phyloP scores from a whole-genome alignment of 2,329 filamentous ascomycete species.

The Dothideomycetes sp. region DNA sequence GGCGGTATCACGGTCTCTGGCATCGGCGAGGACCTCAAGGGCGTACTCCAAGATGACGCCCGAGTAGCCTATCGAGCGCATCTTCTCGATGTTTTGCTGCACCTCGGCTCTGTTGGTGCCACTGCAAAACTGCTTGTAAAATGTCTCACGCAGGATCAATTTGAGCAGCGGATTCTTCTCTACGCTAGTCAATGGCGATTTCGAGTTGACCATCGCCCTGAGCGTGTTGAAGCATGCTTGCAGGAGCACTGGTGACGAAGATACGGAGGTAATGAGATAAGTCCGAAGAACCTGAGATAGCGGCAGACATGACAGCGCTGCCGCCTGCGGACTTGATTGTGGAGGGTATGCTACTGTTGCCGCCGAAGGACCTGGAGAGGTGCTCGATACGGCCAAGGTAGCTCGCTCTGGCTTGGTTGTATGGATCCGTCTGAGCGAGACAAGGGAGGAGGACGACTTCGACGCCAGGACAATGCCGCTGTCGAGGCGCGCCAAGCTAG shows the following conservation, averaged over 20 bases:
- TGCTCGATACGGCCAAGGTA: too few relatives aligned
- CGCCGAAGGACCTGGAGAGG: too few relatives aligned
- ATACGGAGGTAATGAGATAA: slow-evolving; percentile 57
- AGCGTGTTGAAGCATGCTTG: slow-evolving; percentile 59
- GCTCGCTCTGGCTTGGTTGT: too few relatives aligned
- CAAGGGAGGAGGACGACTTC: too few relatives aligned
- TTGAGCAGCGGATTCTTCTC: slow-evolving; percentile 64
- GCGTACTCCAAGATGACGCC: slow-evolving; percentile 82
- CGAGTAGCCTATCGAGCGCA: slow-evolving; percentile 66
- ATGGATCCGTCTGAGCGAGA: too few relatives aligned
- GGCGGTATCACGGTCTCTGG: slow-evolving; percentile 42
- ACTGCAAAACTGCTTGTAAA: slow-evolving; percentile 86
- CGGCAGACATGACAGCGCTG: slow-evolving; percentile 55
- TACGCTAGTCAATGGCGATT: slow-evolving; percentile 55
- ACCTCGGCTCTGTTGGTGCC: slow-evolving; percentile 66
- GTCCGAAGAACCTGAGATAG: slow-evolving; percentile 57
- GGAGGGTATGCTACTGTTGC: too few relatives aligned
- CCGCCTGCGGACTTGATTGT: too few relatives aligned
- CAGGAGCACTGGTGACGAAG: slow-evolving; percentile 59
- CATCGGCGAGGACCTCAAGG: slow-evolving; percentile 57
- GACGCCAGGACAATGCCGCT: too few relatives aligned
- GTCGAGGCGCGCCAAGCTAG: too few relatives aligned
- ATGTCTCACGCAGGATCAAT: slow-evolving; percentile 64
- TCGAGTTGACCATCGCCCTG: slow-evolving; percentile 57
- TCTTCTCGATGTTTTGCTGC: slow-evolving; percentile 46